A percentile compares a stretch with the other conserved stretches of the same genome.
Conservation (phyloP, 1,139 yeast genomes). For the Hyphopichia khmerensis region DNA sequence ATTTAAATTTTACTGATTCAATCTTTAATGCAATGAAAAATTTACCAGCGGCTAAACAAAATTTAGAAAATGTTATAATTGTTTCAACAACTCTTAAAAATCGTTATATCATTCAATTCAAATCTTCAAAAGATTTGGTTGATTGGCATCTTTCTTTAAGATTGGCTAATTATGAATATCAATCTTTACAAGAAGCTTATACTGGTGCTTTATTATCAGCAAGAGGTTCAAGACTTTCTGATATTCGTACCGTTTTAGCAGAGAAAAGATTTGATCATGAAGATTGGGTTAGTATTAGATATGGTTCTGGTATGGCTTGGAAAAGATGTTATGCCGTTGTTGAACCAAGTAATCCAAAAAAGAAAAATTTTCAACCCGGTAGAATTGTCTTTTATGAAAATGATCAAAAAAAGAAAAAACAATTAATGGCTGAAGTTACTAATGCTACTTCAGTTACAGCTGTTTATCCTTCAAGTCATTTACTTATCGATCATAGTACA, state of each 20-base stretch:
- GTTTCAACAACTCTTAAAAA: conserved; percentile 90
- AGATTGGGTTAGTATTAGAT: conserved; percentile 92
- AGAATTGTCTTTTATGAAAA: conserved; percentile 63
- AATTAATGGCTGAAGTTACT: conserved; percentile 76
- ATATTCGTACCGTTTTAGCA: conserved; percentile 78
- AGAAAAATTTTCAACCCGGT: conserved; percentile 48
- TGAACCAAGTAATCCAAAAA: conserved; percentile 59
- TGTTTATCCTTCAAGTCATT: conserved; percentile 83
- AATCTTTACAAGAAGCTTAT: conserved; percentile 86
- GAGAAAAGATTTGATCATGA: conserved; percentile 86
- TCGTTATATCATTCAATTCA: conserved; percentile 76
- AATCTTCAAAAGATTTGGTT: conserved; percentile 53
- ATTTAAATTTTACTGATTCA: conserved; percentile 88
- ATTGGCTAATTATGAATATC: conserved; percentile 75
- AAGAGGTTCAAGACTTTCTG: conserved; percentile 81
- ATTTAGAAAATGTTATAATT: conserved; percentile 73
- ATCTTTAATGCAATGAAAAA: conserved; percentile 71
- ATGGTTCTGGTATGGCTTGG: conserved; percentile 99
- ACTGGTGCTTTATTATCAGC: conserved; percentile 92
- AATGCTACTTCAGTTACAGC: conserved; percentile 80
- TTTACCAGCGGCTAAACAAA: conserved; percentile 62
- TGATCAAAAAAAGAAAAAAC: conserved; percentile 69
- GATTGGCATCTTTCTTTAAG: conserved; percentile 83
- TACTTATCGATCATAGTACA: conserved; percentile 81
- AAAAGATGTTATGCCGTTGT: conserved; percentile 91